Conservation (phyloP, 1,284 basidiomycete species). For the Chalciporus piperatoides region DNA sequence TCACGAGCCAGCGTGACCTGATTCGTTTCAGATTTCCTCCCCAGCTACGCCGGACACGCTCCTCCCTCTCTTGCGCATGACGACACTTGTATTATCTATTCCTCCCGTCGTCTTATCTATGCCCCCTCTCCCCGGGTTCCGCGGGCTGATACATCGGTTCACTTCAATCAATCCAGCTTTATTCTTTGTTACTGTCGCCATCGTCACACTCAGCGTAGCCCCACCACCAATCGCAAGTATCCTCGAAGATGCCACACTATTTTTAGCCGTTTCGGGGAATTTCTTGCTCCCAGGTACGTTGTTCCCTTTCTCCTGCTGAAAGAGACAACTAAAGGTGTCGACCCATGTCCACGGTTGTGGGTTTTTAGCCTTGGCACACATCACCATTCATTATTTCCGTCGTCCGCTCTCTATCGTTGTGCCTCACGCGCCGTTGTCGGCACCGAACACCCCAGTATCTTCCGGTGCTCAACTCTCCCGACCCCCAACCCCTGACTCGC, state of each 20-base stretch:
- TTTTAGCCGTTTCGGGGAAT: constrained; percentile 48
- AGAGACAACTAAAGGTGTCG: not conserved
- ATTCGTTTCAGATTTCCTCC: constrained; percentile 24
- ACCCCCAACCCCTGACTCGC: constrained; percentile 45
- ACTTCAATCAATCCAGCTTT: constrained; percentile 49
- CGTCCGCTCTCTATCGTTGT: constrained; percentile 67
- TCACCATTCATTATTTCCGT: constrained; percentile 64
- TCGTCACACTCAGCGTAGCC: constrained; percentile 44
- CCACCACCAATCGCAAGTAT: constrained; percentile 35
- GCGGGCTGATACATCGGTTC: constrained; percentile 40
- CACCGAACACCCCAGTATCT: constrained; percentile 17
- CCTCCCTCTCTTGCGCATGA: constrained; percentile 44
- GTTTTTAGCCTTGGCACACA: constrained; percentile 54
- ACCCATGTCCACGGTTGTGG: not conserved
- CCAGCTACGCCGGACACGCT: constrained; percentile 29
- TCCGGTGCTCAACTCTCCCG: constrained; percentile 13
- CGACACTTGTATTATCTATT: constrained; percentile 54
- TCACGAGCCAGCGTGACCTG: not conserved
- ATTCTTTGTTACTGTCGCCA: constrained; percentile 36
- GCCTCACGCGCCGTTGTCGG: constrained; percentile 39
- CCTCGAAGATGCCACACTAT: constrained; percentile 47
- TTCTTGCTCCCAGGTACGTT: constrained; percentile 57
- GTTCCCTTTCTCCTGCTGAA: constrained; percentile 1
- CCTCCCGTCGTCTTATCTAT: constrained; percentile 58
- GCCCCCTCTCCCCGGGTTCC: constrained; percentile 43